Evolutionary conservation across 2,329 filamentous ascomycete species (phyloP).

Genomic region (Alternaria triticina): DNA sequence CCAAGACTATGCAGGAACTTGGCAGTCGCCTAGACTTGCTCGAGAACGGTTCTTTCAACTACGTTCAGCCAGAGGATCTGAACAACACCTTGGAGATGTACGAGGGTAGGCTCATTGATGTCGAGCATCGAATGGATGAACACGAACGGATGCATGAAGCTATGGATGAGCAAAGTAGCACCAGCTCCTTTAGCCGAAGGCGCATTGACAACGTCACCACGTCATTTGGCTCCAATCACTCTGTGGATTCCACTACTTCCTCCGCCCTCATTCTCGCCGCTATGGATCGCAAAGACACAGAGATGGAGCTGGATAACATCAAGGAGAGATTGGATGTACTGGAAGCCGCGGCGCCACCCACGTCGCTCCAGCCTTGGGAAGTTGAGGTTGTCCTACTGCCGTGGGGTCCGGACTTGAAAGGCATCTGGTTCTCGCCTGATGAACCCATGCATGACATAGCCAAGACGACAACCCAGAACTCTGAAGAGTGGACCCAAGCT

Average conservation of each 20-base stretch:
- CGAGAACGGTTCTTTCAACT: conserved; percentile 73
- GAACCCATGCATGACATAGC: conserved; percentile 48
- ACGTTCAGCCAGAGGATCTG: conserved; percentile 71
- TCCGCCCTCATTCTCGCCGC: conserved; percentile 45
- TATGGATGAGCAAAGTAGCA: conserved; percentile 40
- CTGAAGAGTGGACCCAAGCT: conserved; percentile 57
- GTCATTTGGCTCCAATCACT: conserved; percentile 52
- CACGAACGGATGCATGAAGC: conserved; percentile 45
- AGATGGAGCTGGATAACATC: conserved; percentile 55
- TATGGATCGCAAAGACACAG: conserved; percentile 49
- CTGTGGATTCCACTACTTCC: conserved; percentile 47
- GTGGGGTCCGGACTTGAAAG: conserved; percentile 63
- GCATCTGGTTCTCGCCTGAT: conserved; percentile 59
- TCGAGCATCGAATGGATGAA: conserved; percentile 63
- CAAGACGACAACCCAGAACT: conserved; percentile 47
- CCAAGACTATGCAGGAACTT: conserved; percentile 63
- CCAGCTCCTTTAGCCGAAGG: conserved; percentile 32
- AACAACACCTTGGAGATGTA: conserved; percentile 70
- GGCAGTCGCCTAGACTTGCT: conserved; percentile 70
- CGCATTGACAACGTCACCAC: conserved; percentile 40
- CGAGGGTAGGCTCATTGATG: conserved; percentile 71
- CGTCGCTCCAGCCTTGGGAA: conserved; percentile 70
- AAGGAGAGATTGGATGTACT: conserved; percentile 60
- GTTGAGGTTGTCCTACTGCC: conserved; percentile 79
- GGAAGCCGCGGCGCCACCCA: conserved; percentile 66